Evolutionary conservation across 805 yeast genomes (phyloP), one percentile per base, ranked within the genome.

Genomic region (Candida glaebosa): DNA sequence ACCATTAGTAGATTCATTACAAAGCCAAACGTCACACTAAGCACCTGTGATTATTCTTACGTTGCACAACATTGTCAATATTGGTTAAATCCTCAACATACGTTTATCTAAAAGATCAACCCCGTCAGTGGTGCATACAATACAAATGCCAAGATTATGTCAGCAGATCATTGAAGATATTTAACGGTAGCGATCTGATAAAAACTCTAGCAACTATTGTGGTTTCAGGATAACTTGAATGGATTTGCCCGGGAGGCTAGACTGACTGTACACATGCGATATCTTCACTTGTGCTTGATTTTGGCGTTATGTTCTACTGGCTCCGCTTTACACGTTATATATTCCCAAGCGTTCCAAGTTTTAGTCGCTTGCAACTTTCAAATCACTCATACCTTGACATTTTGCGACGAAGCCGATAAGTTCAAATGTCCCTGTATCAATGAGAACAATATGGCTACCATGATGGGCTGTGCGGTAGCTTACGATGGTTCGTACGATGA

Each of bases 381-480:
- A 34, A 18, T 15, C 7, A 10, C n/a, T 16, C 6, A 8, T 7
- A 7, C 37, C 22, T 18, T 22, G n/a, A 34, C 26, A 5, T 34
- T 18, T 20, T 34, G 37, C 22, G 28, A 24, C 8, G 28, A 24
- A 24, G 28, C 8, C 28, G 12, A 24, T 12, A 24, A 24, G 12
- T 8, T 24, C 12, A 12, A 12, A 12, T 64, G 69, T 40, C 32
- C 44, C 20, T 65, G 71, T 46, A 38, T 34, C 6, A 54, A 60
- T 38, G 37, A 48, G 17, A 45, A 56, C 30, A 60, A 60, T 5
- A 47, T 60, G 44, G 66, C 69, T 17, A 53, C 67, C 3, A 42
- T 61, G 38, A 53, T 59, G 20, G 65, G 63, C 14, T 67, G 71
- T 40, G 48, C 52, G 18, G 40, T 43, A 18, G 22, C 33, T 10